A percentile compares a stretch with the other conserved stretches of the same genome.
phyloP scores from a whole-genome alignment of 495 filamentous ascomycete genomes.

The Corynascus novoguineensis region DNA sequence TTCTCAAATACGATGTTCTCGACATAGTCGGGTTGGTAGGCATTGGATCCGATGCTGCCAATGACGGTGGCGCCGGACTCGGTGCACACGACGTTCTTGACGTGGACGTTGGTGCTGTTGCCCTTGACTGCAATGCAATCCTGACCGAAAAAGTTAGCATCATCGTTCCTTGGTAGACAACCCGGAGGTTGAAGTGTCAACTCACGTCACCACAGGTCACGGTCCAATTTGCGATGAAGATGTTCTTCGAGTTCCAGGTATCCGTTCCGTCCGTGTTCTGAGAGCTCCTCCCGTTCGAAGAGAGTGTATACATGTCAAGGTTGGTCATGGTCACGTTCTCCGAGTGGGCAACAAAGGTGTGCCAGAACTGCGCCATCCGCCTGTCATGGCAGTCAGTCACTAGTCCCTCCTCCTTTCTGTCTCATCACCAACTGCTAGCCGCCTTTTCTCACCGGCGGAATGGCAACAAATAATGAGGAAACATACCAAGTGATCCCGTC shows the following conservation, averaged over 20 bases:
- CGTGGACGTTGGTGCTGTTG: slow-evolving; percentile 51
- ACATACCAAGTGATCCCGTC: slow-evolving; percentile 37
- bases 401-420: no score
- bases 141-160: slow-evolving; percentile 18
- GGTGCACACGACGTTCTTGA: slow-evolving; percentile 38
- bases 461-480: not conserved
- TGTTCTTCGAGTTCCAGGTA: slow-evolving; percentile 40
- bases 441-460: not conserved
- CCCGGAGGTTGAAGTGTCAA: not conserved
- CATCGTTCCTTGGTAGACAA: not conserved
- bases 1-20: slow-evolving; percentile 39
- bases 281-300: slow-evolving; percentile 30
- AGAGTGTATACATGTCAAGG: slow-evolving; percentile 37
- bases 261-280: slow-evolving; percentile 42
- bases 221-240: slow-evolving; percentile 39
- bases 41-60: slow-evolving; percentile 36
- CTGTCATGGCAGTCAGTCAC: not conserved
- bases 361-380: slow-evolving; percentile 41
- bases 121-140: slow-evolving; percentile 60
- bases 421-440: no score
- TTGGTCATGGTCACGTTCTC: slow-evolving; percentile 45
- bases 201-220: slow-evolving; percentile 39
- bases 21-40: slow-evolving; percentile 31
- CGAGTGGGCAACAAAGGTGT: slow-evolving; percentile 39
- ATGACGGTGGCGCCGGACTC: slow-evolving; percentile 36